Percentiles rank a stretch among this genome's conserved stretches.
These are phyloP conservation scores for Fraxinus excelsior DNA, from an alignment of 257 asterid species.

Conservation along the genomic window DNA sequence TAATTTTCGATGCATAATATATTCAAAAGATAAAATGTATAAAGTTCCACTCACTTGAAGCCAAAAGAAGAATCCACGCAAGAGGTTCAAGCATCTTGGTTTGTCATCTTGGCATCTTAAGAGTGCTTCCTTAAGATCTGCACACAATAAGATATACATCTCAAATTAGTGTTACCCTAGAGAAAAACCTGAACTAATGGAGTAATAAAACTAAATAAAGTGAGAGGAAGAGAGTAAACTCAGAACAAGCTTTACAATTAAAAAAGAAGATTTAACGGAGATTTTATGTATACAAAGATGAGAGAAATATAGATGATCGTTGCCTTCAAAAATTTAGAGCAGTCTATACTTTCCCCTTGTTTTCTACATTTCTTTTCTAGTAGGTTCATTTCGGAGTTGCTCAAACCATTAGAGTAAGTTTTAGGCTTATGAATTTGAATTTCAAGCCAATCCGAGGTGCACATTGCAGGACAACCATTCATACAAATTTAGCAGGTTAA, in stretches of 20 bases:
- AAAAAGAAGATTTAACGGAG: neutral
- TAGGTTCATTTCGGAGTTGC: neutral
- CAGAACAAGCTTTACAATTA: neutral
- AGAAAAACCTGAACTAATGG: neutral
- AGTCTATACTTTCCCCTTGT: neutral
- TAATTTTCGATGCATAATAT: neutral
- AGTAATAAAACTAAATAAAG: neutral
- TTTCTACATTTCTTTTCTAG: too few relatives aligned
- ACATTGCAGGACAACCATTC: neutral
- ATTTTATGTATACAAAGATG: too few relatives aligned
- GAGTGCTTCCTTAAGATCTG: conserved; percentile 37
- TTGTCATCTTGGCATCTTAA: neutral
- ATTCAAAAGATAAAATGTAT: neutral
- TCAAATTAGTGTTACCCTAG: neutral
- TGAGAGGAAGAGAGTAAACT: neutral
- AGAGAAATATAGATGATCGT: neutral
- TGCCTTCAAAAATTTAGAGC: neutral
- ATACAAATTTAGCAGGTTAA: neutral
- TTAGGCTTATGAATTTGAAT: neutral
- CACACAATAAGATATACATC: conserved; percentile 13
- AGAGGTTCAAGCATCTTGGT: conserved; percentile 34
- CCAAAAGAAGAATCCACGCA: conserved; percentile 66
- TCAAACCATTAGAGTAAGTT: too few relatives aligned
- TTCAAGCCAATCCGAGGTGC: neutral
- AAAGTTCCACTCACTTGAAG: conserved; percentile 35